phyloP scores from a whole-genome alignment of 805 yeast genomes.

The Saturnispora hagleri region DNA sequence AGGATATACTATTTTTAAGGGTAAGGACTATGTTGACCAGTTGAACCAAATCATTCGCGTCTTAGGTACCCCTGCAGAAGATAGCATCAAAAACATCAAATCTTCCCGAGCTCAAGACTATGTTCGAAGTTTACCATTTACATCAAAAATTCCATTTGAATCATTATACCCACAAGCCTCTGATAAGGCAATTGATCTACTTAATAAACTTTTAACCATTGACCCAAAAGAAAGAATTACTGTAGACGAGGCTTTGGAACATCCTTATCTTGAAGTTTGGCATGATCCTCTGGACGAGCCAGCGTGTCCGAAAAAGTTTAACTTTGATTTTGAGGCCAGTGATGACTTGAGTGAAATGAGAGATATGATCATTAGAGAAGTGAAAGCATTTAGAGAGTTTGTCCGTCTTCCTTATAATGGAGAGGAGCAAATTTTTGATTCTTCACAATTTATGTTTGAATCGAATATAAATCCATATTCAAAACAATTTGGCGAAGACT shows the following conservation, averaged over 20 bases:
- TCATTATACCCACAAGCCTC: constrained; percentile 76
- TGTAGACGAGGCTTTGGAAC: constrained; percentile 80
- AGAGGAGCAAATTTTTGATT: constrained; percentile 14
- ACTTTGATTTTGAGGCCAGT: constrained; percentile 77
- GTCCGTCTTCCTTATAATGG: constrained; percentile 38
- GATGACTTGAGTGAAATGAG: constrained; percentile 72
- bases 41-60: constrained; percentile 77
- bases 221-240: constrained; percentile 80
- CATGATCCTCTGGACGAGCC: constrained; percentile 93
- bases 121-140: constrained; percentile 75
- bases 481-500: neutral
- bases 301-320: constrained; percentile 70
- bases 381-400: constrained; percentile 63
- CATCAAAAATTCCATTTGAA: constrained; percentile 67
- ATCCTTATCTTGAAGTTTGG: constrained; percentile 84
- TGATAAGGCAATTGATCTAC: constrained; percentile 75
- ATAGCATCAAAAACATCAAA: constrained; percentile 60
- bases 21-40: constrained; percentile 94
- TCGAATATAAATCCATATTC: constrained; percentile 2
- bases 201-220: constrained; percentile 71
- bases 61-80: constrained; percentile 85
- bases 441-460: constrained; percentile 12
- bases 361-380: constrained; percentile 73
- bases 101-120: constrained; percentile 87
- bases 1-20: constrained; percentile 86